Evolutionary conservation across 1,284 basidiomycete species (phyloP).

Genomic region (Cronartium quercuum): DNA sequence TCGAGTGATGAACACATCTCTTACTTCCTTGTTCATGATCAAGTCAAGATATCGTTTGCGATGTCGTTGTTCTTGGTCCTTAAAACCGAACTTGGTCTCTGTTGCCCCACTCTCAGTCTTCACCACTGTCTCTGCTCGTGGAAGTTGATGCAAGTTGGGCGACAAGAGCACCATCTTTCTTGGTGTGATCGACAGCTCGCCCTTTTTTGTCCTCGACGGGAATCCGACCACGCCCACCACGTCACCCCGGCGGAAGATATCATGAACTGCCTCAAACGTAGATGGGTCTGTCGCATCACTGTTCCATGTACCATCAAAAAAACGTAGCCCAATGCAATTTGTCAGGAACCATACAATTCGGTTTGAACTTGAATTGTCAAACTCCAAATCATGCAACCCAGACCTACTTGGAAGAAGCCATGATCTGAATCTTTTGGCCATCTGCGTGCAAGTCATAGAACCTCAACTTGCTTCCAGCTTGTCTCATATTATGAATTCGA

Average conservation of each 20-base stretch:
- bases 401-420: conserved; percentile 79
- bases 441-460: conserved; percentile 96
- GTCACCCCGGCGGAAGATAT: conserved; percentile 87
- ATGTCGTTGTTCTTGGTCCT: conserved; percentile 95
- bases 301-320: not conserved
- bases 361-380: no score
- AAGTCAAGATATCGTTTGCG: conserved; percentile 98
- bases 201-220: conserved; percentile 89
- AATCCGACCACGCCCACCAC: conserved; percentile 86
- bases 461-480: conserved; percentile 72
- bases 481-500: conserved; percentile 82
- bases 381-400: not conserved
- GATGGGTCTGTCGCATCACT: conserved; percentile 57
- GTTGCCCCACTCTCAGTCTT: conserved; percentile 30
- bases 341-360: no score
- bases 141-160: conserved; percentile 92
- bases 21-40: conserved; percentile 85
- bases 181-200: conserved; percentile 86
- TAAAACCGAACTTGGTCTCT: conserved; percentile 58
- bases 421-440: conserved; percentile 88
- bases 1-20: conserved; percentile 85
- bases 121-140: conserved; percentile 43
- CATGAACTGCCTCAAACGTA: conserved; percentile 68
- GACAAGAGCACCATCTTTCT: conserved; percentile 78
- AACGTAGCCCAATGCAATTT: not conserved